Evolutionary conservation across 1,284 basidiomycete genomes (phyloP).

Genomic region (Cryptococcus depauperatus): DNA sequence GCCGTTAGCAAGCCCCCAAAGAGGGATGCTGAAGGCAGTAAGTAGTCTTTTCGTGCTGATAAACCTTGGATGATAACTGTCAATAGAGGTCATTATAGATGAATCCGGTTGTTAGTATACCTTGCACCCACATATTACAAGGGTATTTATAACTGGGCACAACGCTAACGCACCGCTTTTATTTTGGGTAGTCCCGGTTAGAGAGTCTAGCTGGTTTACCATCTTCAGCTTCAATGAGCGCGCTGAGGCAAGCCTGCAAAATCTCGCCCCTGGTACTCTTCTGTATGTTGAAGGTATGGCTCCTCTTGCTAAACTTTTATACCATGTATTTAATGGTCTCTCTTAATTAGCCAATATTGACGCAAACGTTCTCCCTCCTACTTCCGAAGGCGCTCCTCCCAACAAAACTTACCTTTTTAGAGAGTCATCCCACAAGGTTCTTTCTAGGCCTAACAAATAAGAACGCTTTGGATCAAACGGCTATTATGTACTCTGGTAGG

Average conservation of each 20-base stretch:
- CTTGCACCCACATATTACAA: no score
- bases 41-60: slow-evolving; percentile 8
- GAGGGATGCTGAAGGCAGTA: slow-evolving; percentile 29
- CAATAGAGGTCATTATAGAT: slow-evolving; percentile 19
- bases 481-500: no score
- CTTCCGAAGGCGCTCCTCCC: slow-evolving; percentile 7
- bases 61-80: neutral
- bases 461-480: no score
- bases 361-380: slow-evolving; percentile 8
- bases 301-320: neutral
- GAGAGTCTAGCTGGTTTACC: slow-evolving; percentile 31
- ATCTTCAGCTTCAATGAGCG: slow-evolving; percentile 34
- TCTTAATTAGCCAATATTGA: slow-evolving; percentile 11
- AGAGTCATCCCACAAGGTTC: slow-evolving; percentile 14
- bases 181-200: no score
- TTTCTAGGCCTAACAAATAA: slow-evolving; percentile 13
- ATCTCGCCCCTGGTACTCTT: slow-evolving; percentile 26
- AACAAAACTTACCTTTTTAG: slow-evolving; percentile 30
- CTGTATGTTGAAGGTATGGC: slow-evolving; percentile 33
- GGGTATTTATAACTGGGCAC: no score
- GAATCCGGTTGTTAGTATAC: slow-evolving; percentile 24
- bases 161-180: no score
- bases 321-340: neutral
- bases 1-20: slow-evolving; percentile 29
- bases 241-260: slow-evolving; percentile 16